Evolutionary conservation across 352 stramenopile species (phyloP).

Genomic region (Pythium scleroteichum): DNA sequence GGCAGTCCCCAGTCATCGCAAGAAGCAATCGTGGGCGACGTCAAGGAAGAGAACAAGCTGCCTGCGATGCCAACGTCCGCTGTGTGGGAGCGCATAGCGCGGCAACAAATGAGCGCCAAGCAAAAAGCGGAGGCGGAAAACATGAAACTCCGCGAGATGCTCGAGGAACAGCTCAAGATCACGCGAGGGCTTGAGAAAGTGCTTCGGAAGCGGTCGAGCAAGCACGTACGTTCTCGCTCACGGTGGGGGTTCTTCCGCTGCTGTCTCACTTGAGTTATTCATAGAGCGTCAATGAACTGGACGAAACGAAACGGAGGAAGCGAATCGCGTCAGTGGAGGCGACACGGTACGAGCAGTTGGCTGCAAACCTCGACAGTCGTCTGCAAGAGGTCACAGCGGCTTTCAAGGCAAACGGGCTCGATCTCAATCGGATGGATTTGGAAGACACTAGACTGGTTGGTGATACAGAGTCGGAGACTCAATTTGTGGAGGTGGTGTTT

Average conservation of each 20-base stretch:
- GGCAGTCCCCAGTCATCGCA: not conserved
- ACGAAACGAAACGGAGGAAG: not conserved
- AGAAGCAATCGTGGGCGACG: not conserved
- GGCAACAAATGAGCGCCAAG: slow-evolving; percentile 36
- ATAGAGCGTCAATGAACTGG: not conserved
- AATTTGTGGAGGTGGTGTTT: not conserved
- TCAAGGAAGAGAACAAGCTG: not conserved
- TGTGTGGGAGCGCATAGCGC: slow-evolving; percentile 41
- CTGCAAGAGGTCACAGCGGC: not conserved
- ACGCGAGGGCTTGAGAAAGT: slow-evolving; percentile 30
- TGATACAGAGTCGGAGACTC: not conserved
- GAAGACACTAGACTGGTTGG: not conserved
- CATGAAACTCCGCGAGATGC: not conserved
- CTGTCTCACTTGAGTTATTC: not conserved
- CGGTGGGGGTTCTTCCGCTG: not conserved
- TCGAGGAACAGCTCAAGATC: slow-evolving; percentile 26
- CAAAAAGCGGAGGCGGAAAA: slow-evolving; percentile 41
- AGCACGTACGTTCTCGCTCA: not conserved
- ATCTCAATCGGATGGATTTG: not conserved
- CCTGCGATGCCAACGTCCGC: not conserved
- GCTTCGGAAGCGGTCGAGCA: slow-evolving; percentile 26
- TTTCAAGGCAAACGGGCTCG: not conserved
- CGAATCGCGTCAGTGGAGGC: not conserved
- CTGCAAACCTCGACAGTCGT: not conserved
- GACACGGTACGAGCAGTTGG: not conserved